These are phyloP conservation scores for Aspergillus pseudoviridinutans DNA, from an alignment of 2,329 filamentous ascomycete species.

Conservation along the genomic window DNA sequence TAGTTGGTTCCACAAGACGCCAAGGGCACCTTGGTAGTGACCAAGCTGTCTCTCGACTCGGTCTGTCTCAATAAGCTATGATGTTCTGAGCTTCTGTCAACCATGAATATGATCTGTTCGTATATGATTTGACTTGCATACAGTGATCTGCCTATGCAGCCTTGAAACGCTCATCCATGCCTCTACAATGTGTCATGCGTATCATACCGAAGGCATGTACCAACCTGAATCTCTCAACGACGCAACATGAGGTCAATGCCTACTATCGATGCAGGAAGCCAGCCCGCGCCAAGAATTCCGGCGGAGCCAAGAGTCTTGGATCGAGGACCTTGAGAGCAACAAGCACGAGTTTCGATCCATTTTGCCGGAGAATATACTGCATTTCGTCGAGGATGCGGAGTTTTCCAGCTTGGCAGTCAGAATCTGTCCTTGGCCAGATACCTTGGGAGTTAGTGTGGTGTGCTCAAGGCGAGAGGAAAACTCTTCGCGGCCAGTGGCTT, in stretches of 20 bases:
- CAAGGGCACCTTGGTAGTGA: no score
- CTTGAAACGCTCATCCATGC: no score
- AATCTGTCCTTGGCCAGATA: slow-evolving; percentile 18
- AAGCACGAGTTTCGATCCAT: neutral
- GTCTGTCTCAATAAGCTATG: no score
- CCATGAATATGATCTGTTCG: no score
- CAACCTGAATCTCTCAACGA: neutral
- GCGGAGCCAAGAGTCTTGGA: neutral
- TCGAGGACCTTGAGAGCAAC: neutral
- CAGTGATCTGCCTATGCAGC: no score
- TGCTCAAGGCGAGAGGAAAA: slow-evolving; percentile 1
- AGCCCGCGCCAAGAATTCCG: neutral
- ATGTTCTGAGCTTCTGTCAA: no score
- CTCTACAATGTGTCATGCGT: no score
- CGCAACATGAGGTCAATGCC: neutral
- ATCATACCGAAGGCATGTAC: no score
- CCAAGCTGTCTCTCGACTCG: no score
- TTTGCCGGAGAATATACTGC: neutral
- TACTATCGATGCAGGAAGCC: no score
- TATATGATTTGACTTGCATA: no score
- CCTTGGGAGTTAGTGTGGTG: slow-evolving; percentile 16
- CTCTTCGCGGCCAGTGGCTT: neutral
- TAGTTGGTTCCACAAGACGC: no score
- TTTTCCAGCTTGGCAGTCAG: neutral
- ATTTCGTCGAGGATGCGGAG: neutral